A percentile compares a stretch with the other conserved stretches of the same genome.
phyloP scores from a whole-genome alignment of 2,329 filamentous ascomycete species.

The Cercospora citrullina region DNA sequence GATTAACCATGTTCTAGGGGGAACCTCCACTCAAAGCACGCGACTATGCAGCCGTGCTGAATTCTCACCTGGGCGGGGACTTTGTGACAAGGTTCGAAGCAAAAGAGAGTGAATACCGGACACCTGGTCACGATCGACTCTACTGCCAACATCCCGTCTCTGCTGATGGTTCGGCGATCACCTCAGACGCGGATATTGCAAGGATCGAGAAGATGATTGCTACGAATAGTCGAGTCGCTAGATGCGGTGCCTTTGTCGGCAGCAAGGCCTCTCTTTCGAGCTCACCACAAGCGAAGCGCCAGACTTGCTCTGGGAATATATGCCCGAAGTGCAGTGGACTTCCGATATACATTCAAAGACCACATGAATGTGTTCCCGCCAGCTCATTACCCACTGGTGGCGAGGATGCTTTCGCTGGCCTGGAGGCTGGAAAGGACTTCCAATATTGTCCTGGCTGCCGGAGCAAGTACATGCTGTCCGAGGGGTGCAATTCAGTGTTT shows the following conservation, averaged over 20 bases:
- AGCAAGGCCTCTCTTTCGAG: not conserved
- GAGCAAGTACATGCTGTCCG: not conserved
- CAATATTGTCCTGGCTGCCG: constrained; percentile 1
- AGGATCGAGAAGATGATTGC: not conserved
- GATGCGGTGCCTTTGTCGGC: not conserved
- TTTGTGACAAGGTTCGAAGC: not conserved
- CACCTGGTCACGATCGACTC: not conserved
- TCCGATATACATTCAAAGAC: not conserved
- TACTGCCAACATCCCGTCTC: not conserved
- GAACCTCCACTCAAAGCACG: not conserved
- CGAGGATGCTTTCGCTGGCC: not conserved
- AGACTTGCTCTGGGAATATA: not conserved
- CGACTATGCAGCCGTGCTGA: not conserved
- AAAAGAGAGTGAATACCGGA: not conserved
- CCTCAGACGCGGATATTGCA: not conserved
- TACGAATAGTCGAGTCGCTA: not conserved
- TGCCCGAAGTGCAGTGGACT: not conserved
- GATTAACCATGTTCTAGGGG: not conserved
- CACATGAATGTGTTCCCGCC: not conserved
- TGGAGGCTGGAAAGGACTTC: not conserved
- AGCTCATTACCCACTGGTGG: not conserved
- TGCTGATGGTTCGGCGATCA: not conserved
- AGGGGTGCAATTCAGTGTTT: not conserved
- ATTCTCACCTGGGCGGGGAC: not conserved
- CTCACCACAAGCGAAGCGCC: not conserved